These are phyloP conservation scores for Suillus brevipes DNA, from an alignment of 768 basidiomycete genomes.

Conservation along the genomic window DNA sequence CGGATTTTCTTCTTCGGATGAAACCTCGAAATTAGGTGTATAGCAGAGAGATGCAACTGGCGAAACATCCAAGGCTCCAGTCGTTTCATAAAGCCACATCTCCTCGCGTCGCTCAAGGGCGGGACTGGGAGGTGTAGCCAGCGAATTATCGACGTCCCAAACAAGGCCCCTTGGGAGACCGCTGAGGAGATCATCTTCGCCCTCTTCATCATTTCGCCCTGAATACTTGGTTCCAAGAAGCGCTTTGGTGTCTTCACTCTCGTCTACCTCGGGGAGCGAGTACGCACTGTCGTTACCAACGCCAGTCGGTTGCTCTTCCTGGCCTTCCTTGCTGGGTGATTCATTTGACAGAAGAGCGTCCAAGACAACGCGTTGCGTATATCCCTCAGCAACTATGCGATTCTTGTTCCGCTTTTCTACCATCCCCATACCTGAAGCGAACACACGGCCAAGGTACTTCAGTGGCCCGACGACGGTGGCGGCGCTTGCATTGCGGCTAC, in stretches of 20 bases:
- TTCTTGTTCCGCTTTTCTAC: constrained; percentile 2
- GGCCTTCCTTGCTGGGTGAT: background rate
- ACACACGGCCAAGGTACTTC: constrained; percentile 8
- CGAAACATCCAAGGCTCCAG: constrained; percentile 1
- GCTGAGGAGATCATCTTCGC: background rate
- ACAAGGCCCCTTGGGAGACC: background rate
- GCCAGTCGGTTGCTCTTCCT: constrained; percentile 1
- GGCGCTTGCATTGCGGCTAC: constrained; percentile 9
- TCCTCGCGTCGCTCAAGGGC: constrained; percentile 1
- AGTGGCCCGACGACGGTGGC: constrained; percentile 11
- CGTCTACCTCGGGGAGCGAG: constrained; percentile 8
- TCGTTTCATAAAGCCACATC: background rate
- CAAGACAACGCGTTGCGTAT: constrained; percentile 6
- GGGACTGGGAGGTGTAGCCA: constrained; percentile 6
- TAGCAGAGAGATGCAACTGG: background rate
- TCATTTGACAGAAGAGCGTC: background rate
- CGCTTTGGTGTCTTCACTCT: constrained; percentile 1
- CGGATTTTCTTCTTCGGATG: background rate
- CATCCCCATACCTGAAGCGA: constrained; percentile 4
- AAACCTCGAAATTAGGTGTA: background rate
- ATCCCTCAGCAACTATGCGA: background rate
- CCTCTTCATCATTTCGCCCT: background rate
- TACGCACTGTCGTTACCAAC: constrained; percentile 1
- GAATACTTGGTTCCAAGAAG: constrained; percentile 1
- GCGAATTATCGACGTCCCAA: constrained; percentile 19